Evolutionary conservation across 2,329 filamentous ascomycete species (phyloP).

Genomic region (Colletotrichum filicis): DNA sequence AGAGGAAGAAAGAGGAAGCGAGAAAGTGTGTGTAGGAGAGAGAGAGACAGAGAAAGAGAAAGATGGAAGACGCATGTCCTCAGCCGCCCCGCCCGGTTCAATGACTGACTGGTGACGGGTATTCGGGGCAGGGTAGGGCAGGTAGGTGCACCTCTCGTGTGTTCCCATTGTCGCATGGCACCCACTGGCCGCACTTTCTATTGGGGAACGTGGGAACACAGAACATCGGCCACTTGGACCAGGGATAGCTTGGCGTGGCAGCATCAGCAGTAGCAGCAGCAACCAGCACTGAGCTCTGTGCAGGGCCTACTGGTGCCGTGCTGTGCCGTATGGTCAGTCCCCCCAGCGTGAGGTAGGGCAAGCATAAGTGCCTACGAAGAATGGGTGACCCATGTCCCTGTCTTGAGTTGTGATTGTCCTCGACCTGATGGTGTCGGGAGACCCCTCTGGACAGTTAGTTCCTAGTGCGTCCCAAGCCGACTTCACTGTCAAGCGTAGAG

Average conservation of each 20-base stretch:
- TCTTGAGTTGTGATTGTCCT: constrained; percentile 12
- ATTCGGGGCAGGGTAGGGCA: constrained; percentile 18
- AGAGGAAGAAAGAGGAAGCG: background rate
- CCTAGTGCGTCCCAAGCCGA: constrained; percentile 12
- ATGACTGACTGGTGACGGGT: constrained; percentile 10
- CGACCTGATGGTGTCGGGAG: constrained; percentile 14
- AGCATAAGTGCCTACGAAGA: constrained; percentile 6
- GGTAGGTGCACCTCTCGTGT: constrained; percentile 25
- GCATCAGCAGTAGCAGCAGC: background rate
- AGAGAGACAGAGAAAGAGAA: background rate
- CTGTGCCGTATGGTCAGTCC: constrained; percentile 4
- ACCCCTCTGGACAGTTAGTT: constrained; percentile 18
- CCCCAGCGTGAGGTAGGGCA: constrained; percentile 3
- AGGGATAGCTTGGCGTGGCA: constrained; percentile 22
- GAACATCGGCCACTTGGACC: constrained; percentile 10
- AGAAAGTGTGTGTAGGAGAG: background rate
- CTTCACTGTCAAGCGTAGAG: constrained; percentile 21
- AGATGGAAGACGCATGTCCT: background rate
- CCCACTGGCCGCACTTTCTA: constrained; percentile 13
- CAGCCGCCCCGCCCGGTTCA: constrained; percentile 20
- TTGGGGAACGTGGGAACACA: constrained; percentile 26
- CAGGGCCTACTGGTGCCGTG: constrained; percentile 5
- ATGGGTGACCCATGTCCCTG: constrained; percentile 10
- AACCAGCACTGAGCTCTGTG: background rate
- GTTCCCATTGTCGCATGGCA: constrained; percentile 27